Evolutionary conservation across 352 stramenopile genomes (phyloP).

Genomic region (Globisporangium radiosum): DNA sequence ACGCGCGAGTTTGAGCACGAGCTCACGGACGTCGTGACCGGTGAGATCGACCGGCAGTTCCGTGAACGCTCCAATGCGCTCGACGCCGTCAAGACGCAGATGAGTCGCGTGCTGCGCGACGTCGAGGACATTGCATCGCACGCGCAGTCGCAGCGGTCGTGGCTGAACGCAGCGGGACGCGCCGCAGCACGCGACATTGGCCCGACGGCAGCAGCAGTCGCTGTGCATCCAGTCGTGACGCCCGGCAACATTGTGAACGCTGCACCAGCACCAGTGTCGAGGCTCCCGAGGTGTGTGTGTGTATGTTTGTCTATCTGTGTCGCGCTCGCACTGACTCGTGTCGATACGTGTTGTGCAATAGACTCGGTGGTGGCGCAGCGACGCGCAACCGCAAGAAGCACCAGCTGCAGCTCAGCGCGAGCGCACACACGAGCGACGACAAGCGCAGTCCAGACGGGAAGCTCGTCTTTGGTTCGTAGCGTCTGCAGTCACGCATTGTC

Average conservation of each 20-base stretch:
- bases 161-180: slow-evolving; percentile 46
- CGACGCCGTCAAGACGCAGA: slow-evolving; percentile 58
- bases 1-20: slow-evolving; percentile 29
- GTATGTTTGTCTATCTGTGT: background rate
- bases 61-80: slow-evolving; percentile 39
- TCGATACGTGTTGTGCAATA: background rate
- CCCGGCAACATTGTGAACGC: slow-evolving; percentile 19
- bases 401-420: slow-evolving; percentile 31
- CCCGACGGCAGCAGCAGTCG: slow-evolving; percentile 11
- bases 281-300: slow-evolving; percentile 48
- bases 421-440: slow-evolving; percentile 16
- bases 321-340: no score
- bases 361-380: slow-evolving; percentile 4
- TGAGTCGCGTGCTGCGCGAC: slow-evolving; percentile 58
- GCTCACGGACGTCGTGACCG: slow-evolving; percentile 54
- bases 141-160: slow-evolving; percentile 52
- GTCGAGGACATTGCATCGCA: slow-evolving; percentile 60
- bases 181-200: slow-evolving; percentile 25
- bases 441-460: slow-evolving; percentile 49
- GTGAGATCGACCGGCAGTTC: slow-evolving; percentile 57
- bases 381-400: slow-evolving; percentile 34
- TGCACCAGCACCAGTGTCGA: slow-evolving; percentile 10
- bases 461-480: slow-evolving; percentile 48
- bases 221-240: slow-evolving; percentile 30
- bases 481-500: background rate